phyloP scores from a whole-genome alignment of 371 early-diverging fungal genomes.

The Nosema muscidifuracis region DNA sequence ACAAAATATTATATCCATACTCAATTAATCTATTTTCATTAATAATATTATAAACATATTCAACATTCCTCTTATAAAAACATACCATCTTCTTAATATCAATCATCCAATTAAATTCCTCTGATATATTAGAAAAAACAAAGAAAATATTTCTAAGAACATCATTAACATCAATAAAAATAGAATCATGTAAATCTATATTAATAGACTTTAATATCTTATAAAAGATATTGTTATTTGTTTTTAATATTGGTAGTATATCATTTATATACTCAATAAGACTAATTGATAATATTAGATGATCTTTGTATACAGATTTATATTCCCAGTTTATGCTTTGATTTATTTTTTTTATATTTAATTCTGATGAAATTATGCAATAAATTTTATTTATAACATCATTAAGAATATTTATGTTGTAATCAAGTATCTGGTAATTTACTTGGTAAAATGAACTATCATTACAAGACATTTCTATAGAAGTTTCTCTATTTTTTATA shows the following conservation, averaged over 20 bases:
- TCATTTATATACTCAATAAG: neutral
- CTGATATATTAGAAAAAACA: neutral
- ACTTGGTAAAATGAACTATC: neutral
- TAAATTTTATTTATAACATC: neutral
- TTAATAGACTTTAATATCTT: neutral
- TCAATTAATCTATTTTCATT: neutral
- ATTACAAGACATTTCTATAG: no score
- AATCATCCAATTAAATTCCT: neutral
- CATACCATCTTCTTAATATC: neutral
- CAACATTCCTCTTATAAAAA: neutral
- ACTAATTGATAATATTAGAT: neutral
- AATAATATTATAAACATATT: neutral
- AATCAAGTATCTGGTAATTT: neutral
- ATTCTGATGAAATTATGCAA: neutral
- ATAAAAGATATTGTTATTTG: neutral
- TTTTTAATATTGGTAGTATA: neutral
- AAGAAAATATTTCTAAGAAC: neutral
- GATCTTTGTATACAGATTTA: neutral
- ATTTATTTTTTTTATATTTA: conserved; percentile 3
- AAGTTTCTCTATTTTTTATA: no score
- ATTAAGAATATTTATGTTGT: neutral
- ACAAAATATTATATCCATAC: neutral
- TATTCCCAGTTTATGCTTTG: neutral
- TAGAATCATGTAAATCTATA: neutral
- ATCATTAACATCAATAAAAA: neutral